phyloP scores from a whole-genome alignment of 2,329 filamentous ascomycete genomes.

The Polychaeton citri region DNA sequence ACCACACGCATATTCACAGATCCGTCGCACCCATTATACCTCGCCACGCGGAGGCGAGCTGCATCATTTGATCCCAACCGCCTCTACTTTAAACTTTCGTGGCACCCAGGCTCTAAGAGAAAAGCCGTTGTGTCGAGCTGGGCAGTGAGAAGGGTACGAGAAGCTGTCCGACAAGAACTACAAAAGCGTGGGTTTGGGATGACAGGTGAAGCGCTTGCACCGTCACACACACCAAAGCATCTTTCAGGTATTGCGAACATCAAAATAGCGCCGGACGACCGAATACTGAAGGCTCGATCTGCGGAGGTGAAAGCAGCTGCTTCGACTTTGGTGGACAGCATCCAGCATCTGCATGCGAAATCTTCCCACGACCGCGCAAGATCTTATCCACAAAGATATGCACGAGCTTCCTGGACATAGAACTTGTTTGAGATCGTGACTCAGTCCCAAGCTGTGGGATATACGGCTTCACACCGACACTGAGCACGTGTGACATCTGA shows the following conservation, averaged over 20 bases:
- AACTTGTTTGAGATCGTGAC: no score
- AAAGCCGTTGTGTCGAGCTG: not conserved
- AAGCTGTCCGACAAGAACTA: not conserved
- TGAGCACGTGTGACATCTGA: no score
- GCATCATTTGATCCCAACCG: not conserved
- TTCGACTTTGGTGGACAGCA: conserved; percentile 13
- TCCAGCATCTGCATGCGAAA: no score
- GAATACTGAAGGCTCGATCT: not conserved
- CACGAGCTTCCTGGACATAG: no score
- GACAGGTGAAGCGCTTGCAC: not conserved
- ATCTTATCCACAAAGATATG: no score
- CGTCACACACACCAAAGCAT: not conserved
- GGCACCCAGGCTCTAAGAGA: not conserved
- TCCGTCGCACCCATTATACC: not conserved
- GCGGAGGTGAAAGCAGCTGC: not conserved
- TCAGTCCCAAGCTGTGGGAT: no score
- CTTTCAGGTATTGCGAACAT: not conserved
- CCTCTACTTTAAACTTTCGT: not conserved
- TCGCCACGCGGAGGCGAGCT: not conserved
- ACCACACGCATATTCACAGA: not conserved
- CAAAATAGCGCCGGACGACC: not conserved
- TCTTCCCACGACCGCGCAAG: no score
- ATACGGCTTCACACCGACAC: no score
- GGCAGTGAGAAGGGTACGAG: not conserved
- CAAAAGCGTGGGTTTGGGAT: not conserved